Percentiles rank a stretch among this genome's conserved stretches.
Evolutionary conservation across 768 basidiomycete genomes (phyloP).

Genomic region (Cubamyces lactineus): DNA sequence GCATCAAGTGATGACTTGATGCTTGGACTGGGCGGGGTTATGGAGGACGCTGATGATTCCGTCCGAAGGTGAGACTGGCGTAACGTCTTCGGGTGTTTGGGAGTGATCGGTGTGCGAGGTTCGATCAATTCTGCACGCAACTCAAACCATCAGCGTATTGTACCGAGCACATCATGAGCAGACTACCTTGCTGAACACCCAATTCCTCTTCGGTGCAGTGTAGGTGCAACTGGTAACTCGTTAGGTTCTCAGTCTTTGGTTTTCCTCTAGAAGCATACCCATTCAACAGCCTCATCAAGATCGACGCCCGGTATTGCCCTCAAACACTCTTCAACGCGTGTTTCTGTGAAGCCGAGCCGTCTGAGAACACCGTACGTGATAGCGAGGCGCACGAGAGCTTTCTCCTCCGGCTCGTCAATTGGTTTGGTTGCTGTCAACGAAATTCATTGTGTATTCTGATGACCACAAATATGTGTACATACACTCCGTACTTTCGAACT

Average conservation of each 20-base stretch:
- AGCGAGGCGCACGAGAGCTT: slow-evolving; percentile 67
- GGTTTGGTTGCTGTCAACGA: slow-evolving; percentile 37
- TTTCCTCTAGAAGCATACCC: slow-evolving; percentile 57
- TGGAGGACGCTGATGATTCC: not conserved
- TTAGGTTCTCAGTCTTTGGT: not conserved
- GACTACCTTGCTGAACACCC: slow-evolving; percentile 41
- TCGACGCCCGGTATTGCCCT: slow-evolving; percentile 63
- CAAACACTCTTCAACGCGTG: slow-evolving; percentile 73
- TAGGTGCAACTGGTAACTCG: slow-evolving; percentile 57
- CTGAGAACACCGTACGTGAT: slow-evolving; percentile 81
- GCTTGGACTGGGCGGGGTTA: slow-evolving; percentile 13
- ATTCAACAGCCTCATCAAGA: slow-evolving; percentile 88
- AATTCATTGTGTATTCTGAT: not conserved
- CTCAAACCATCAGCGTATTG: not conserved
- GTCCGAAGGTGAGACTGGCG: slow-evolving; percentile 15
- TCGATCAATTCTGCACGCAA: not conserved
- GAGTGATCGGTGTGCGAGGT: slow-evolving; percentile 17
- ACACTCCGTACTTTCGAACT: slow-evolving; percentile 38
- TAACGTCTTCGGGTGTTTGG: slow-evolving; percentile 17
- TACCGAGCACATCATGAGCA: not conserved
- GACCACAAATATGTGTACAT: slow-evolving; percentile 23
- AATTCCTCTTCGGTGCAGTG: slow-evolving; percentile 68
- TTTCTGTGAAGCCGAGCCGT: slow-evolving; percentile 75
- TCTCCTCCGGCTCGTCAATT: slow-evolving; percentile 69
- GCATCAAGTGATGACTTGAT: slow-evolving; percentile 37